These are phyloP conservation scores for Wallacemonas sp. DNA, from an alignment of 208 protist species.

Conservation along the genomic window DNA sequence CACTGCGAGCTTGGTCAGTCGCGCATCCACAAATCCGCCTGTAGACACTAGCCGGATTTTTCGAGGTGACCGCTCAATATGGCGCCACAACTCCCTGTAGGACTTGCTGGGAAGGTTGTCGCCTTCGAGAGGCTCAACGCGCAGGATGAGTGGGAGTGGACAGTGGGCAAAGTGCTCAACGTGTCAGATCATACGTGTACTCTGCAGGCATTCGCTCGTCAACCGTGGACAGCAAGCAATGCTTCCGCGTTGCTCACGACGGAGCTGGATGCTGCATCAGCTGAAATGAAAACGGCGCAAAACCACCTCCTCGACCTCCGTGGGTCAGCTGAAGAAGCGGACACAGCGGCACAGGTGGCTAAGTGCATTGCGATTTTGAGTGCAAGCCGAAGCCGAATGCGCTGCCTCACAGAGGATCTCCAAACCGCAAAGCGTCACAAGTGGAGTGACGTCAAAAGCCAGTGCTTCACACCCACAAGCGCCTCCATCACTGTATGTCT, in stretches of 20 bases:
- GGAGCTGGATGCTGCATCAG: not conserved
- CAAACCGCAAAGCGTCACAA: not conserved
- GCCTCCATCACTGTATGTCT: slow-evolving; percentile 2
- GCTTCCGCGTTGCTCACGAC: not conserved
- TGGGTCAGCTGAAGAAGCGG: not conserved
- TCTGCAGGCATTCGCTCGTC: not conserved
- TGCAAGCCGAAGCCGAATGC: not conserved
- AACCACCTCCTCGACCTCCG: slow-evolving; percentile 15
- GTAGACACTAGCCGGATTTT: too few relatives aligned
- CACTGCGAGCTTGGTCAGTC: too few relatives aligned
- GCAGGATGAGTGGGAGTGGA: slow-evolving; percentile 15
- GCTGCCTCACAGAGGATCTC: not conserved
- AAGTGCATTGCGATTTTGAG: slow-evolving; percentile 4
- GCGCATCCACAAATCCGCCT: too few relatives aligned
- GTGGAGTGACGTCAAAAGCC: not conserved
- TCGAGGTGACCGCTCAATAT: too few relatives aligned
- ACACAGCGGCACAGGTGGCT: not conserved
- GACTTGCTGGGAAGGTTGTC: slow-evolving; percentile 7
- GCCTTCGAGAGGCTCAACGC: slow-evolving; percentile 14
- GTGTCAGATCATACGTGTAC: not conserved
- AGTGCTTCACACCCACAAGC: not conserved
- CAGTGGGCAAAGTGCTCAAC: slow-evolving; percentile 10
- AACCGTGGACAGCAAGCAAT: slow-evolving; percentile 5
- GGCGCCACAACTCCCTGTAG: not conserved
- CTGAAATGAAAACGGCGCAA: not conserved